Evolutionary conservation across 352 stramenopile species (phyloP), one percentile per base, ranked within the genome.

Genomic region (Phytophthora megakarya): DNA sequence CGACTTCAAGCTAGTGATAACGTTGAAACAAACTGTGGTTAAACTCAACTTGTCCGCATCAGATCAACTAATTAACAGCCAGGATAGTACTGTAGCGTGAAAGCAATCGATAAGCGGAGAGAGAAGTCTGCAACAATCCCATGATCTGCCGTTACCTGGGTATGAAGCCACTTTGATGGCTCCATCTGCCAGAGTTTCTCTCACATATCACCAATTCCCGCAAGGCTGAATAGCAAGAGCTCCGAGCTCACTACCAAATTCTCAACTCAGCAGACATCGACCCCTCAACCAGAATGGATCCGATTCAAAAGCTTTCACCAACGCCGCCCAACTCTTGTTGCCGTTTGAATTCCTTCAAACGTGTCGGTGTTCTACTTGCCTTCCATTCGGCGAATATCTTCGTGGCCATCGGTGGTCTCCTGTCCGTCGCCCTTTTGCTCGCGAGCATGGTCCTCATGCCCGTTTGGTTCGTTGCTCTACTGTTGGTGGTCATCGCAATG

Each of bases 371-470:
- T 8, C 42, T 66, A 25, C 40, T 70, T 15, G 11, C 18, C n/a
- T 70, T 66, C n/a, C 46, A 66, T 48, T 5, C 66, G 8, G 12
- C 65, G 33, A 70, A 70, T 35, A 25, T 43, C 10, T 2, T 56
- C 18, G 15, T 70, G 10, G 16, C 51, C 21, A 38, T 66, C 5
- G 42, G 47, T 49, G 55, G 54, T 5, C n/a, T 56, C 49, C 32
- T 61, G 30, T 44, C 23, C 15, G 46, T 55, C 19, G 33, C 16
- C 13, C 16, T 70, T 0, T 11, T 65, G 48, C 25, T 65, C 11
- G 23, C 16, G 8, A 70, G 61, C 18, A 54, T 70, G 30, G 39
- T 13, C 22, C 33, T 70, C 3, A 48, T 70, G 46, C 46, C 53
- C 15, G 7, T 35, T 11, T 67, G 60, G 60, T 13, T 62, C n/a